These are phyloP conservation scores for Aechmea fasciata DNA, from an alignment of 176 grass and related monocot species.

Conservation along the genomic window DNA sequence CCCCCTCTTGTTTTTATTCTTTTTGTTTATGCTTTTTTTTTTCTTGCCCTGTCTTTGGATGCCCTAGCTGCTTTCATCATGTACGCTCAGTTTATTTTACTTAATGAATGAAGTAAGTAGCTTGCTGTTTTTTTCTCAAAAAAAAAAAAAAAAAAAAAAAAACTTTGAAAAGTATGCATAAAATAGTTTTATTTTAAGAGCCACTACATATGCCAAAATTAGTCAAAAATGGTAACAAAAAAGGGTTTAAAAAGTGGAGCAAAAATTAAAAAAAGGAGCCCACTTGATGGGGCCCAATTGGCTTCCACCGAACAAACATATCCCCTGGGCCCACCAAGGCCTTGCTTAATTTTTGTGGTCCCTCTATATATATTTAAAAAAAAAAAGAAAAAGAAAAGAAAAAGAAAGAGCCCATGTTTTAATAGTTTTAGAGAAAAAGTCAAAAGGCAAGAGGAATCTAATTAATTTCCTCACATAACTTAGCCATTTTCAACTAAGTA, in stretches of 20 bases:
- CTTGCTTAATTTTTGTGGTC: conserved; percentile 1
- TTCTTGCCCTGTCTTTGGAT: too few species aligned
- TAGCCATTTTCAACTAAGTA: not conserved
- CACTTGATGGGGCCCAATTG: conserved; percentile 10
- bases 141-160: too few species aligned
- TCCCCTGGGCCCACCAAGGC: not conserved
- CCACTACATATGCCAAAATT: not conserved
- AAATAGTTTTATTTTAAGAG: too few species aligned
- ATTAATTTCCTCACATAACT: conserved; percentile 12
- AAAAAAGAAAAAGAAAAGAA: too few species aligned
- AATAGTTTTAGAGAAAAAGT: too few species aligned
- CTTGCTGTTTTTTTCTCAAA: too few species aligned
- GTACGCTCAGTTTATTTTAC: too few species aligned
- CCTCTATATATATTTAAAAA: not conserved
- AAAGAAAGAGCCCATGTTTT: too few species aligned
- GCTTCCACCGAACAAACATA: conserved; percentile 22
- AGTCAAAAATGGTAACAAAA: not conserved
- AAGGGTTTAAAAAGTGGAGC: not conserved
- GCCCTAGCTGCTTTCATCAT: too few species aligned
- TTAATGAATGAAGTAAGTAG: too few species aligned
- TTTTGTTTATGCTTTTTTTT: too few species aligned
- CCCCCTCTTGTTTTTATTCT: too few species aligned
- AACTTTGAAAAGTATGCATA: not conserved
- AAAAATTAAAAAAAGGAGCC: not conserved
- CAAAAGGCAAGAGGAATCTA: conserved; percentile 10